Evolutionary conservation across 2,329 filamentous ascomycete genomes (phyloP).

Genomic region (Alternaria sp.): DNA sequence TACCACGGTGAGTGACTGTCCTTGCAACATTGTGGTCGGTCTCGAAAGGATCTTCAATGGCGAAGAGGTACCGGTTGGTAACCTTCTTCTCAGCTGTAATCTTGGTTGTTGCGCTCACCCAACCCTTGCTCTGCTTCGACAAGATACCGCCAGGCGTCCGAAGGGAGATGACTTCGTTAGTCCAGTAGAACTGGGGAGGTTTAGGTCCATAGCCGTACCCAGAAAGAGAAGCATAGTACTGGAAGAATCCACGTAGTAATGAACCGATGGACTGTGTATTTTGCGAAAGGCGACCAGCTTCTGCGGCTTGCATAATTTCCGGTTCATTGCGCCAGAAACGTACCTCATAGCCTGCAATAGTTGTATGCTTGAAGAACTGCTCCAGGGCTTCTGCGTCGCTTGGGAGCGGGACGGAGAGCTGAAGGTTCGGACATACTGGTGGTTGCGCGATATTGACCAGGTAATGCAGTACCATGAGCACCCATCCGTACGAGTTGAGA

Average conservation of each 20-base stretch:
- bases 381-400: conserved; percentile 34
- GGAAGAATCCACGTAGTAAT: conserved; percentile 84
- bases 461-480: conserved; percentile 91
- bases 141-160: conserved; percentile 75
- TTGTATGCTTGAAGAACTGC: conserved; percentile 52
- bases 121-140: conserved; percentile 80
- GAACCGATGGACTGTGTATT: conserved; percentile 76
- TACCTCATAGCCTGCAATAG: conserved; percentile 73
- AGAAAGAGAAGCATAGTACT: conserved; percentile 76
- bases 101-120: conserved; percentile 81
- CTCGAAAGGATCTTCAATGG: conserved; percentile 93
- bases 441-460: conserved; percentile 83
- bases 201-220: conserved; percentile 32
- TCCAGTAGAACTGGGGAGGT: conserved; percentile 78
- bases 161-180: conserved; percentile 79
- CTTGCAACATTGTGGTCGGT: conserved; percentile 86
- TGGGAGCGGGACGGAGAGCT: conserved; percentile 58
- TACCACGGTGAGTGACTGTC: conserved; percentile 84
- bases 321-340: conserved; percentile 81
- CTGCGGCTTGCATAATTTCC: conserved; percentile 71
- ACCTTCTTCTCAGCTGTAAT: conserved; percentile 72
- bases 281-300: conserved; percentile 66
- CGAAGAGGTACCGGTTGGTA: conserved; percentile 82
- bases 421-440: conserved; percentile 85
- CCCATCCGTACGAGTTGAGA: conserved; percentile 88